These are phyloP conservation scores for Raphanus hybrid DNA, from an alignment of 441 rosid genomes.

Conservation along the genomic window DNA sequence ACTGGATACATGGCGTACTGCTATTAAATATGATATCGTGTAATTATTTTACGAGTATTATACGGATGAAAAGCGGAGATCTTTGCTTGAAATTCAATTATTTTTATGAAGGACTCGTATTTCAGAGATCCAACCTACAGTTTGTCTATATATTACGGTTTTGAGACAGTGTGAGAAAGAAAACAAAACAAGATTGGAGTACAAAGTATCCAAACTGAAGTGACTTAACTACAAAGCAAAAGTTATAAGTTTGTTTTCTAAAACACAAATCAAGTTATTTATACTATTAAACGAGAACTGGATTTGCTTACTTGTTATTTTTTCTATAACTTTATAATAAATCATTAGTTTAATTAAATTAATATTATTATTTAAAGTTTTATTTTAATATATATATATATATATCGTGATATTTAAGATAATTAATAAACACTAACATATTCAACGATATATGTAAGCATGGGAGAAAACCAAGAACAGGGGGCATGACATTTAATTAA, in stretches of 20 bases:
- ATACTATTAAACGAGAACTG: no score
- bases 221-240: slow-evolving; percentile 40
- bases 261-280: no score
- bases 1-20: slow-evolving; percentile 7
- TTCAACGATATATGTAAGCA: no score
- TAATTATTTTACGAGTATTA: slow-evolving; percentile 16
- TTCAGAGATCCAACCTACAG: slow-evolving; percentile 29
- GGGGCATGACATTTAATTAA: no score
- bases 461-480: no score
- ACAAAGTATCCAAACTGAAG: slow-evolving; percentile 35
- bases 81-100: slow-evolving; percentile 17
- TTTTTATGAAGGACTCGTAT: slow-evolving; percentile 13
- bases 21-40: slow-evolving; percentile 25
- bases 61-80: slow-evolving; percentile 34
- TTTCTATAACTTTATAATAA: no score
- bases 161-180: slow-evolving; percentile 16
- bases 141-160: slow-evolving; percentile 38
- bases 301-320: no score
- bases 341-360: no score
- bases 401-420: no score
- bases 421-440: no score
- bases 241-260: not conserved
- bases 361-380: no score
- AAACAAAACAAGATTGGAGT: slow-evolving; percentile 39
- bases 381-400: no score